Base-by-base conservation (phyloP, 352 stramenopile species). In the Globisporangium camurandrum region DNA sequence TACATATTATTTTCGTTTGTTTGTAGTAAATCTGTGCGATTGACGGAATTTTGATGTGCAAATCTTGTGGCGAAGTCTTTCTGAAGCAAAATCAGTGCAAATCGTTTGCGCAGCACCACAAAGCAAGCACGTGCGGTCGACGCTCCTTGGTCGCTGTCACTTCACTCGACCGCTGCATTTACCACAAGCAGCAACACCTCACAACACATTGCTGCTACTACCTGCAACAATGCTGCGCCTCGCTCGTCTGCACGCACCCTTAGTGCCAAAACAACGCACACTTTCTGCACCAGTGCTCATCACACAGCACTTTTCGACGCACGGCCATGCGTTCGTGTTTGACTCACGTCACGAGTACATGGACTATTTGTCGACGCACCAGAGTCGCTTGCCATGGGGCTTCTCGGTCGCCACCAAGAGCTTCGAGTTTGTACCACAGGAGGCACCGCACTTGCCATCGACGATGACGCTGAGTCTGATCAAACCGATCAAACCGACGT, bases 381-480 rank as follows among this genome's bases (percentile, higher is more conserved):
- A 93, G 46, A 88, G 75, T 49, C 81, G 81, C 17, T 67, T 96
- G 47, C 87, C 87, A 10, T 86, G 74, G 71, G 87, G 87, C 46
- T 96, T 96, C 51, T 68, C 66, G 5, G 73, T 93, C 24, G 83
- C 73, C 36, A 93, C 76, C n/a, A 86, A 75, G 26, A 71, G 71
- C 38, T 86, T 96, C 54, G 60, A 86, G 46, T 96, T 96, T 51
- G 61, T 83, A 49, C 86, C 87, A 22, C 60, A 78, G 39, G 87
- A 96, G 58, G 80, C 86, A 41, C 77, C 81, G 26, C 74, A 87
- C 41, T 56, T 87, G 39, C 79, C 75, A n/a, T 59, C 76, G 48
- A 76, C 74, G 24, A 96, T 96, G 87, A 94, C 81, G 8, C 60
- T 96, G 46, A 95, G 68, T 14, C 66, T 94, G n/a, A 90, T 96